Evolutionary conservation across 768 basidiomycete genomes (phyloP), one percentile per base, ranked within the genome.

Genomic region (Pulveroboletus ravenelii): DNA sequence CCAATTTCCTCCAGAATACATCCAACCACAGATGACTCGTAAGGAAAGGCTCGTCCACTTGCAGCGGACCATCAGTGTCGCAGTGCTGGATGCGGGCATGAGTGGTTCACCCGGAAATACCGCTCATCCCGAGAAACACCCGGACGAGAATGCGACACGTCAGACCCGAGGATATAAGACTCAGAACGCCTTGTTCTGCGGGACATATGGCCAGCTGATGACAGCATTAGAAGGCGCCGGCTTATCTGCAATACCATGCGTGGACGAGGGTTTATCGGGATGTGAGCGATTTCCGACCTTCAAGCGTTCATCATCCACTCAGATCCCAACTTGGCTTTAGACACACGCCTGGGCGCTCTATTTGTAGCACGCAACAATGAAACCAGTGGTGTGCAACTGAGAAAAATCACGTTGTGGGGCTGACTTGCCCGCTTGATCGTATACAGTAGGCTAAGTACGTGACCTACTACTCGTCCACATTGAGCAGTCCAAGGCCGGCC

Each of bases 171-270:
- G 52, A 44, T 45, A 62, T 18, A 60, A 50, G 48, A 54, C 52
- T 9, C 17, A 63, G n/a, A 59, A 63, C 37, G 62, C 71, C 27
- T 56, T 75, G 45, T 75, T 72, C 55, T 66, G 70, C 23, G 74
- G 74, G 23, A 75, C 74, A 17, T 75, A 73, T 54, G 74, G 74
- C 10, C 74, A 75, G 57, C 56, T 75, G 44, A 66, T 68, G 65
- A 51, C 59, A 20, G 74, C 74, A n/a, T 58, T 75, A 38, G 55
- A 69, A 43, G 60, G 51, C 14, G 74, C 70, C 1, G 73, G 74
- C 35, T 61, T 75, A 56, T 62, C 60, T 23, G 60, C 66, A 27
- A 60, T 59, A 6, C 66, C 67, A 10, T 75, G 68, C 42, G 39
- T 58, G 8, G 67, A 56, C 23, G 57, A 53, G 12, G 61, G 64